phyloP scores from a whole-genome alignment of 495 filamentous ascomycete species.

The Hypoxylon fuscum region DNA sequence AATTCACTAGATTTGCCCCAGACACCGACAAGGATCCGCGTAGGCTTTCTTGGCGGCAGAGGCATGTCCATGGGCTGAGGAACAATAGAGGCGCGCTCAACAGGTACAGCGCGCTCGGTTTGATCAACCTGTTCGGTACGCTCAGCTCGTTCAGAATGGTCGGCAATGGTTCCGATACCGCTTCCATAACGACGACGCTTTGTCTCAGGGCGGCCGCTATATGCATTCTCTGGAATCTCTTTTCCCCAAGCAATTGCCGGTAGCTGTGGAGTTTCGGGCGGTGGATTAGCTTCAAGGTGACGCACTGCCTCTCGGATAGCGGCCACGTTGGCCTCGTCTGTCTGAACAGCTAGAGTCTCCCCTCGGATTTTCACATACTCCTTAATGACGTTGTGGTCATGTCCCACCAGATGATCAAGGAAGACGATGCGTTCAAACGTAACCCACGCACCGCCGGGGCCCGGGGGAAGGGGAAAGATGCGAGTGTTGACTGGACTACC shows the following conservation, averaged over 20 bases:
- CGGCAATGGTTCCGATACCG: conserved; percentile 21
- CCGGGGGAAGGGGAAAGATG: conserved; percentile 56
- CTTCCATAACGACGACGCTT: conserved; percentile 48
- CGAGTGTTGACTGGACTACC: conserved; percentile 51
- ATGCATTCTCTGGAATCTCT: conserved; percentile 51
- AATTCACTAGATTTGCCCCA: conserved; percentile 57
- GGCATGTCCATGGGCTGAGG: conserved; percentile 25
- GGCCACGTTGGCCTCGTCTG: conserved; percentile 39
- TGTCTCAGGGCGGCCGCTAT: conserved; percentile 42
- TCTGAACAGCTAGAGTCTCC: conserved; percentile 37
- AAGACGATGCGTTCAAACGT: conserved; percentile 63
- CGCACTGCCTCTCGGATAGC: conserved; percentile 53
- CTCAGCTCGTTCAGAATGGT: conserved; percentile 20
- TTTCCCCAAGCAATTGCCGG: conserved; percentile 53
- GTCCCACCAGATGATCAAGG: conserved; percentile 55
- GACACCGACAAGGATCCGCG: conserved; percentile 58
- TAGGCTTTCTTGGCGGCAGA: conserved; percentile 46
- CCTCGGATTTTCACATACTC: conserved; percentile 63
- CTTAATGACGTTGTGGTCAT: conserved; percentile 60
- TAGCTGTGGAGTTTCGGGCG: conserved; percentile 47
- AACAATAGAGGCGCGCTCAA: conserved; percentile 12
- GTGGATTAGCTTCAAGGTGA: conserved; percentile 46
- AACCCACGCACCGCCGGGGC: conserved; percentile 65
- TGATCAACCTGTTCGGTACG: conserved; percentile 16
- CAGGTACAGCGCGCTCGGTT: conserved; percentile 1